Base-by-base conservation (phyloP, 306 rosid species). In the Alnus rubra region DNA sequence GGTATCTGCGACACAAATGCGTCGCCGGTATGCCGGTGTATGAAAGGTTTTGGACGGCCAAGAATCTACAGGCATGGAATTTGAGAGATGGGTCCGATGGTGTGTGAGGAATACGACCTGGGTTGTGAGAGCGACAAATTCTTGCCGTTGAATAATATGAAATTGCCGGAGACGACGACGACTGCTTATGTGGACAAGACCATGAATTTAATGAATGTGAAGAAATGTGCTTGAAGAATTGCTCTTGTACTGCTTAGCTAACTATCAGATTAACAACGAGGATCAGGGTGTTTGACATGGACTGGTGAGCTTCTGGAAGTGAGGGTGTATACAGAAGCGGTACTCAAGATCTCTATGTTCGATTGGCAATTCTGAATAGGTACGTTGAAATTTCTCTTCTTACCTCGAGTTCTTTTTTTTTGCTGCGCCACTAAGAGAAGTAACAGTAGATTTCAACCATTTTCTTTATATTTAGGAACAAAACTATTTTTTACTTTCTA, bases 61-160 rank as follows among this genome's bases (percentile, higher is more conserved):
- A 44, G 86, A 80, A 87, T 52, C 49, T 23, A 52, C 77, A 81
- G 44, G 93, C 92, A 0, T 94, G 98, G 97, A 85, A 68, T 39
- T 56, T 85, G 79, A 86, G 98, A 85, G 94, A 94, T 31, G 94
- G 97, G 58, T 81, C 89, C 0, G 93, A 76, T 50, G 98, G 98
- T 94, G 98, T 81, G 81, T 82, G 73, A 89, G 98, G 81, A 84
- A 81, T 3, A 84, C 80, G 0, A 7, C 73, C 73, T 90, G 81
- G 82, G 76, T 2, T 92, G 98, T 54, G 62, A 4, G 31, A 84
- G 8, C 10, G 98, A 89, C 53, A 53, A 55, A 77, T 90, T 92
- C 72, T 54, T 71, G 82, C 70, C 0, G 4, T 0, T 89, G 82
- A 7, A 74, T 86, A 53, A 77, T 16, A 74, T 90, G 86, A 90